Conservation (phyloP, 768 basidiomycete genomes). For the Chalciporus piperatus region DNA sequence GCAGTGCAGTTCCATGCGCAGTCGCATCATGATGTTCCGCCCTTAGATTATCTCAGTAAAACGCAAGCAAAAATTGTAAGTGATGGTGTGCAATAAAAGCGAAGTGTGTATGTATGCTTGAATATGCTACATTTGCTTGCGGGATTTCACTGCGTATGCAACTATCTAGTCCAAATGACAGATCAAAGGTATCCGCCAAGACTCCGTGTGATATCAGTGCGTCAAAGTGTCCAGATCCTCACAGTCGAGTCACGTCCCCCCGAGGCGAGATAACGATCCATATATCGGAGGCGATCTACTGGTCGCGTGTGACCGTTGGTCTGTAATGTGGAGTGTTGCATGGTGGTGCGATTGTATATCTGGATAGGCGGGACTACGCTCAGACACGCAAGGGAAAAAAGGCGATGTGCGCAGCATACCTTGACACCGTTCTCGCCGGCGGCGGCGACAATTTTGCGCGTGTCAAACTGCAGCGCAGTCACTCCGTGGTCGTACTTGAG, state of each 20-base stretch:
- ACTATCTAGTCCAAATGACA: conserved; percentile 13
- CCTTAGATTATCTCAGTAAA: no score
- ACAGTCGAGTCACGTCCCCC: conserved; percentile 84
- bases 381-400: neutral
- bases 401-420: conserved; percentile 40
- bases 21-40: no score
- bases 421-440: conserved; percentile 92
- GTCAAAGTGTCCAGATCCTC: conserved; percentile 91
- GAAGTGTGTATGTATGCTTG: conserved; percentile 8
- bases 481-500: conserved; percentile 89
- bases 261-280: conserved; percentile 92
- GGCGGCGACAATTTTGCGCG: conserved; percentile 88
- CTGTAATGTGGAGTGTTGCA: conserved; percentile 77
- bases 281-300: conserved; percentile 85
- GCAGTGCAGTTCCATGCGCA: no score
- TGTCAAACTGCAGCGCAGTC: conserved; percentile 91
- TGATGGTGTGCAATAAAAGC: conserved; percentile 7
- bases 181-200: conserved; percentile 13
- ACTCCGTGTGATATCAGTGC: neutral
- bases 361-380: conserved; percentile 28
- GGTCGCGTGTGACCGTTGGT: conserved; percentile 95
- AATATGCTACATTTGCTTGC: conserved; percentile 28
- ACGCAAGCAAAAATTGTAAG: neutral
- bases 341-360: conserved; percentile 94
- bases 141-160: conserved; percentile 16